Evolutionary conservation across 2,329 filamentous ascomycete species (phyloP).

Genomic region (Stachybotrys elegans): DNA sequence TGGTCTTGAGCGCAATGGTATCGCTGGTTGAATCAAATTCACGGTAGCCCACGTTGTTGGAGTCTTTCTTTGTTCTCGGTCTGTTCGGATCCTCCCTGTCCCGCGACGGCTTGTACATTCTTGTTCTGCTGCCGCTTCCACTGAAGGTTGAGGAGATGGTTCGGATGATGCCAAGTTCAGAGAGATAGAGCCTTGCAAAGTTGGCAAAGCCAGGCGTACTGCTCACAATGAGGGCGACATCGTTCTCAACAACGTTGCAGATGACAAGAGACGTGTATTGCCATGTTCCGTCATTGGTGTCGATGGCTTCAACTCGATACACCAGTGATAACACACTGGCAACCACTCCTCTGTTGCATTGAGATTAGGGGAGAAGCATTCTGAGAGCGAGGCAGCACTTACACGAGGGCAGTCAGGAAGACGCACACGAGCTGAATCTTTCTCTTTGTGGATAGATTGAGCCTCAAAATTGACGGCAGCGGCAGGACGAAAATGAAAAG

Average conservation of each 20-base stretch:
- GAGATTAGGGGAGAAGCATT: neutral
- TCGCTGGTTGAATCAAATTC: neutral
- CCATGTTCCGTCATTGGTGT: neutral
- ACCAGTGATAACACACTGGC: neutral
- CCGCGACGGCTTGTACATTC: neutral
- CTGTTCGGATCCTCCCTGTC: neutral
- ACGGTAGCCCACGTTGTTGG: neutral
- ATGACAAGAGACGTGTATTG: neutral
- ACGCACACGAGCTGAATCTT: neutral
- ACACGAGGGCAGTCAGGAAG: neutral
- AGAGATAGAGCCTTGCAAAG: neutral
- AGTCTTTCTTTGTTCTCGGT: neutral
- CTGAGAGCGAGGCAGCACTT: neutral
- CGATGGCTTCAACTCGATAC: neutral
- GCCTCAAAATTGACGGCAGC: neutral
- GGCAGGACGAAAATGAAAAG: neutral
- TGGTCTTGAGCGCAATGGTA: neutral
- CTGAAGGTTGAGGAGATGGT: neutral
- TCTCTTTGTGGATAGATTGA: neutral
- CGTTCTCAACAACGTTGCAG: slow-evolving; percentile 1
- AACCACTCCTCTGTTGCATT: neutral
- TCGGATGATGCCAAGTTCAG: neutral
- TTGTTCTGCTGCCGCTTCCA: neutral
- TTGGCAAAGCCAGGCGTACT: neutral
- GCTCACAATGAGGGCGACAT: neutral